These are phyloP conservation scores for Aaosphaeria pasadenensis DNA, from an alignment of 2,329 filamentous ascomycete genomes.

Conservation along the genomic window DNA sequence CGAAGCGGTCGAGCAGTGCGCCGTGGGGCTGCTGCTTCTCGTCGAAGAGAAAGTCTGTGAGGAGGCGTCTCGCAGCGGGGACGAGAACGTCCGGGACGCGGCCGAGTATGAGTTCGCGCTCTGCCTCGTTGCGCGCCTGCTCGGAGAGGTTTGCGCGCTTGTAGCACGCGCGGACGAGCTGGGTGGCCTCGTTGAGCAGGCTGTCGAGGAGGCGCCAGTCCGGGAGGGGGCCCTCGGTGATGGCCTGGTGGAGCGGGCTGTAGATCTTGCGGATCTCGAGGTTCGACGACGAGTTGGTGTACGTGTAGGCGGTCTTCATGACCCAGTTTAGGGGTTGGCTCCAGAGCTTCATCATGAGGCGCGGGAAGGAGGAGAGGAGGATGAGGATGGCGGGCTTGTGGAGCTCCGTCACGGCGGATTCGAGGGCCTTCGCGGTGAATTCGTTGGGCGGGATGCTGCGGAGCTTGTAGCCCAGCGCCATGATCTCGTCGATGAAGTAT, in stretches of 20 bases:
- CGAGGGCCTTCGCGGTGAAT: slow-evolving; percentile 42
- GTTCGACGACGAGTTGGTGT: slow-evolving; percentile 41
- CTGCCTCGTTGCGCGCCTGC: slow-evolving; percentile 44
- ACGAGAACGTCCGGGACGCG: slow-evolving; percentile 51
- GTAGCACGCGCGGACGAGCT: slow-evolving; percentile 60
- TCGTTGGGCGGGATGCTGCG: slow-evolving; percentile 16
- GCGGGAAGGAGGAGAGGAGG: slow-evolving; percentile 33
- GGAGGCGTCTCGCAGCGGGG: slow-evolving; percentile 46
- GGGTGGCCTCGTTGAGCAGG: slow-evolving; percentile 58
- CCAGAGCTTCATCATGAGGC: slow-evolving; percentile 38
- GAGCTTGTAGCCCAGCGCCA: slow-evolving; percentile 22
- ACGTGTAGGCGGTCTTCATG: slow-evolving; percentile 20
- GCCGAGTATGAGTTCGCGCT: slow-evolving; percentile 53
- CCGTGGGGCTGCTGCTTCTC: slow-evolving; percentile 34
- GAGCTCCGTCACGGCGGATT: slow-evolving; percentile 22
- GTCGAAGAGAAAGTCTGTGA: slow-evolving; percentile 38
- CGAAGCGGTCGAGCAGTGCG: slow-evolving; percentile 56
- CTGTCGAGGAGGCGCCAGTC: slow-evolving; percentile 46
- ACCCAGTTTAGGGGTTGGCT: slow-evolving; percentile 29
- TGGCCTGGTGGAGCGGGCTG: slow-evolving; percentile 33
- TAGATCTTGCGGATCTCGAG: slow-evolving; percentile 43
- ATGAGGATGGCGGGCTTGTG: slow-evolving; percentile 34
- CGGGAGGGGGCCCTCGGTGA: slow-evolving; percentile 38
- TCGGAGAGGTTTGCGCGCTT: slow-evolving; percentile 44
- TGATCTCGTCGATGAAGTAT: slow-evolving; percentile 54